A percentile compares a stretch with the other conserved stretches of the same genome.
Conservation (phyloP, 2,329 filamentous ascomycete genomes). For the Plectosphaerella sp. region DNA sequence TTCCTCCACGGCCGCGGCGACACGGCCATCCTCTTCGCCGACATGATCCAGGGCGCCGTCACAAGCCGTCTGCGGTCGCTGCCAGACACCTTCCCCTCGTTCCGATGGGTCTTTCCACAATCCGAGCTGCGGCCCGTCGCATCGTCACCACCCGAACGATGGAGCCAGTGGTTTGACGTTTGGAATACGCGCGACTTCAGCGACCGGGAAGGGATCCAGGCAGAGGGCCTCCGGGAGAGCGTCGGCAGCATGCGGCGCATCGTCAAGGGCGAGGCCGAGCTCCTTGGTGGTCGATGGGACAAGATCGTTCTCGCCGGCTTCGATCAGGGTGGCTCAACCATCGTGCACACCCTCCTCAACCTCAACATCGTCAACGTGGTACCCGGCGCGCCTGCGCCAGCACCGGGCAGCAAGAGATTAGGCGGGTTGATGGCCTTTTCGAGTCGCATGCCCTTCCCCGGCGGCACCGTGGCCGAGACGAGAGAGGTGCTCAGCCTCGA, state of each 20-base stretch:
- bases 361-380: conserved; percentile 14
- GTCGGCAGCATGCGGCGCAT: conserved; percentile 25
- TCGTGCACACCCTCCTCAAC: conserved; percentile 30
- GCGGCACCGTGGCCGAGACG: conserved; percentile 22
- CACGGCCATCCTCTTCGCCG: conserved; percentile 25
- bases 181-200: conserved; percentile 34
- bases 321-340: conserved; percentile 39
- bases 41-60: conserved; percentile 21
- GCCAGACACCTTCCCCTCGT: conserved; percentile 33
- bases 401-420: conserved; percentile 9
- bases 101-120: conserved; percentile 46
- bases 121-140: conserved; percentile 27
- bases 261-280: conserved; percentile 26
- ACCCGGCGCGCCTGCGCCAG: conserved; percentile 7
- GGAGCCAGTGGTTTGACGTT: conserved; percentile 48
- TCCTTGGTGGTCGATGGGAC: conserved; percentile 30
- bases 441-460: conserved; percentile 29
- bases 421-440: conserved; percentile 34
- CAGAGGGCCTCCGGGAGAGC: conserved; percentile 32
- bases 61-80: conserved; percentile 28
- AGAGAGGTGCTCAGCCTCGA: conserved; percentile 24
- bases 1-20: conserved; percentile 43
- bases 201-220: conserved; percentile 37
- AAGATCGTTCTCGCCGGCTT: conserved; percentile 39
- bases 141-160: conserved; percentile 3